A percentile compares a stretch with the other conserved stretches of the same genome.
These are phyloP conservation scores for Xerocomus potaroensis DNA, from an alignment of 768 basidiomycete species.

Conservation along the genomic window DNA sequence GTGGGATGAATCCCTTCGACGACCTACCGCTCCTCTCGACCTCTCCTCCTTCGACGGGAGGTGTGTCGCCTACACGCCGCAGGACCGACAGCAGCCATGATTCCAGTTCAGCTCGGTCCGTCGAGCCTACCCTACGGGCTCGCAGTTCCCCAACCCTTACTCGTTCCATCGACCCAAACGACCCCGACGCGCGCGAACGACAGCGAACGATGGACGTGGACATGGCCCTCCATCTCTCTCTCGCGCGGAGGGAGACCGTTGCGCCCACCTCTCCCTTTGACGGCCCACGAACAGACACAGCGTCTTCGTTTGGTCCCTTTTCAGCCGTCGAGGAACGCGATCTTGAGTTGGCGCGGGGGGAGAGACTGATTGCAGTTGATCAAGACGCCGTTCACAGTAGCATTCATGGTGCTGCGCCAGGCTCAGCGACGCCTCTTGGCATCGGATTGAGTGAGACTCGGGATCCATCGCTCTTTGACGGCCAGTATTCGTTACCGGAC, in stretches of 20 bases:
- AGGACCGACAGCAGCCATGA: no score
- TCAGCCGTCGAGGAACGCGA: constrained; percentile 49
- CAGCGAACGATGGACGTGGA: constrained; percentile 94
- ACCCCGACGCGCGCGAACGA: constrained; percentile 75
- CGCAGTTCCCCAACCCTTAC: constrained; percentile 60
- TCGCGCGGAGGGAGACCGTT: constrained; percentile 63
- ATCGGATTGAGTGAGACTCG: constrained; percentile 41
- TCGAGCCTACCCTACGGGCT: constrained; percentile 38
- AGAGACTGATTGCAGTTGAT: constrained; percentile 15
- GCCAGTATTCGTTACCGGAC: constrained; percentile 22
- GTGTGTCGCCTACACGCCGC: no score
- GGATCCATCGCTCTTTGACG: constrained; percentile 43
- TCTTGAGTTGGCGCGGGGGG: constrained; percentile 37
- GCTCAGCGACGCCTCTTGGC: constrained; percentile 22
- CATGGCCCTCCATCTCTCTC: constrained; percentile 79
- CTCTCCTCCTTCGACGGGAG: constrained; percentile 42
- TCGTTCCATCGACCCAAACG: constrained; percentile 63
- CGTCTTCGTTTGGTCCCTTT: constrained; percentile 37
- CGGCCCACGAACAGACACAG: constrained; percentile 29
- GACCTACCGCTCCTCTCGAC: constrained; percentile 31
- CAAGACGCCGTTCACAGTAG: constrained; percentile 5
- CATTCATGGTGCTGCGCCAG: constrained; percentile 1
- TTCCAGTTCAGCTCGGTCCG: constrained; percentile 39
- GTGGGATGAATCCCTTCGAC: constrained; percentile 38
- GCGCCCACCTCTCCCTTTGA: constrained; percentile 35